Percentiles rank a stretch among this genome's conserved stretches.
These are phyloP conservation scores for Eutrema yunnanense DNA, from an alignment of 345 rosid species.

Conservation along the genomic window DNA sequence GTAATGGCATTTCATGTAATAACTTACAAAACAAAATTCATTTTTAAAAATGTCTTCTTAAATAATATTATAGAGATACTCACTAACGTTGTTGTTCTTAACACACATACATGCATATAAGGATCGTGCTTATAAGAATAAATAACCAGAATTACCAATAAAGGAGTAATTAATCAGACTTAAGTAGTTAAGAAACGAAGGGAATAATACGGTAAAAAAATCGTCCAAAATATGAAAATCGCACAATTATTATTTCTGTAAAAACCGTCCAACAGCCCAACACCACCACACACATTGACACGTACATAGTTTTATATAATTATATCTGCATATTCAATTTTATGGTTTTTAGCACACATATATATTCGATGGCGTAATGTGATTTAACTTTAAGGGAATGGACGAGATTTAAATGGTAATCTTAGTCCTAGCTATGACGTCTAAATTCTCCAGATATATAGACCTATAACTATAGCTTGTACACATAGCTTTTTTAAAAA, in stretches of 20 bases:
- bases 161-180: too few species aligned
- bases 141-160: too few species aligned
- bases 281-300: neutral
- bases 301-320: neutral
- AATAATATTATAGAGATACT: too few species aligned
- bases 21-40: too few species aligned
- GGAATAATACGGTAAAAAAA: neutral
- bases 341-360: too few species aligned
- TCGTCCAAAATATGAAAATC: neutral
- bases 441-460: constrained; percentile 12
- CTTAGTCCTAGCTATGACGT: constrained; percentile 16
- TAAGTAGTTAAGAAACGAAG: neutral
- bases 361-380: constrained; percentile 4
- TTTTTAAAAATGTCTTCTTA: too few species aligned
- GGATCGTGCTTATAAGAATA: too few species aligned
- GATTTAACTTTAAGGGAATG: constrained; percentile 14
- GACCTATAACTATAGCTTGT: neutral
- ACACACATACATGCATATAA: neutral
- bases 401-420: constrained; percentile 12
- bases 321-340: neutral
- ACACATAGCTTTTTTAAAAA: neutral
- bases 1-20: too few species aligned
- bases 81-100: neutral
- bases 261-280: neutral
- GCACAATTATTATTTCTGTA: neutral